Conservation (phyloP, 148 eudicot genomes). For the Cornus kousa region DNA sequence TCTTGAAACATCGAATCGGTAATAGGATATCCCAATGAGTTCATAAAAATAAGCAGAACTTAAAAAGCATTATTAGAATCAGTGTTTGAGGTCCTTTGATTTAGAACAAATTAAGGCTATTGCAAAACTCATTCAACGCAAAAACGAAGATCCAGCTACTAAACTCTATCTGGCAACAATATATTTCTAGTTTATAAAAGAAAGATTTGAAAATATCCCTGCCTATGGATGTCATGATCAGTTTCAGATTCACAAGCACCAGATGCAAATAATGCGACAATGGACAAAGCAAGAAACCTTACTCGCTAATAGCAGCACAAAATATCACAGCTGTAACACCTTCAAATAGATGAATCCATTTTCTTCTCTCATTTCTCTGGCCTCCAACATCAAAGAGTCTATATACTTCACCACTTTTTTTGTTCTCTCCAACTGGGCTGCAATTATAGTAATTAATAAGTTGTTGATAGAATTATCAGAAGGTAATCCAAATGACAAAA, state of each 20-base stretch:
- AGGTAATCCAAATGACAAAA: background rate
- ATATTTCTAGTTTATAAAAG: no score
- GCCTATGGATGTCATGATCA: background rate
- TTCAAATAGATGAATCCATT: slow-evolving; percentile 99
- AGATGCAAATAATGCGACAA: background rate
- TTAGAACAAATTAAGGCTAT: background rate
- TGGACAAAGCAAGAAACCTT: slow-evolving; percentile 29
- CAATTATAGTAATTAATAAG: slow-evolving; percentile 10
- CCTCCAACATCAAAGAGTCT: slow-evolving; percentile 98
- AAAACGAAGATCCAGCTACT: background rate
- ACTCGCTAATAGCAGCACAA: slow-evolving; percentile 99
- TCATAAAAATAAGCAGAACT: background rate
- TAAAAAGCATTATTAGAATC: background rate
- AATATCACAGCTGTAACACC: slow-evolving; percentile 97
- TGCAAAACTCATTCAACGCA: background rate
- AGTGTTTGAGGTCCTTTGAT: background rate
- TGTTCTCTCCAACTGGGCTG: slow-evolving; percentile 98
- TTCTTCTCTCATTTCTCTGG: slow-evolving; percentile 99
- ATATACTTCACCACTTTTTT: slow-evolving; percentile 95
- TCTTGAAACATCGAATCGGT: background rate
- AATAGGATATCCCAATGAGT: background rate
- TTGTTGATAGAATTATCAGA: slow-evolving; percentile 9
- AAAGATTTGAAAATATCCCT: background rate
- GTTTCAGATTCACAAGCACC: background rate
- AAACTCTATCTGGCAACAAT: background rate